A percentile compares a stretch with the other conserved stretches of the same genome.
These are phyloP conservation scores for Osmanthus fragrans DNA, from an alignment of 257 asterid genomes.

Conservation along the genomic window DNA sequence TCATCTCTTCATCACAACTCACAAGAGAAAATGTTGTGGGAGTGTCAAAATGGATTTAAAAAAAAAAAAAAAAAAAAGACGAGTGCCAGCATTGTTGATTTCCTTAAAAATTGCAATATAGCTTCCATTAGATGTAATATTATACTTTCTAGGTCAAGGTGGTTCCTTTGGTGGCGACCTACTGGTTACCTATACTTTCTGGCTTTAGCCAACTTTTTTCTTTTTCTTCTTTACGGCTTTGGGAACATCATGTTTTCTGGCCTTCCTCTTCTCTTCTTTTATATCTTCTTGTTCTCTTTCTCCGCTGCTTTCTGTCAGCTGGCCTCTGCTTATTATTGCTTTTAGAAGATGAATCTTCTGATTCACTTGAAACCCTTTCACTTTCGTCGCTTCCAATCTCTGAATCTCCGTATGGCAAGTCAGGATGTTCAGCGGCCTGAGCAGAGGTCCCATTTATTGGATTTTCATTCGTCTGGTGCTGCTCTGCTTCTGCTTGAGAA, in stretches of 20 bases:
- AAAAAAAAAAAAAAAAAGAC: not conserved
- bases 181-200: constrained; percentile 57
- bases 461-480: constrained; percentile 19
- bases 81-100: not conserved
- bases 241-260: constrained; percentile 70
- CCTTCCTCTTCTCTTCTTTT: constrained; percentile 85
- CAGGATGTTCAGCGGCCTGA: constrained; percentile 4
- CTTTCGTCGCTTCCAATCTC: constrained; percentile 49
- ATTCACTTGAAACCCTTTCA: constrained; percentile 39
- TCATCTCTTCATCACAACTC: not conserved
- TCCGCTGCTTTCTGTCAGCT: constrained; percentile 68
- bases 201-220: constrained; percentile 83
- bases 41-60: not conserved
- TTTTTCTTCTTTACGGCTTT: constrained; percentile 86
- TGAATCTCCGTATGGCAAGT: constrained; percentile 27
- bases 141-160: not conserved
- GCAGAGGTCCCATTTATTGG: constrained; percentile 21
- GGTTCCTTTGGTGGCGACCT: too few species aligned
- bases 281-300: constrained; percentile 89
- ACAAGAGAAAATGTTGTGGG: not conserved
- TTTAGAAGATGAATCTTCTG: constrained; percentile 49
- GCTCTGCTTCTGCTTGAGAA: constrained; percentile 40
- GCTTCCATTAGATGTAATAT: not conserved
- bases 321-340: constrained; percentile 39
- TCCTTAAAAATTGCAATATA: not conserved